Percentiles rank a stretch among this genome's conserved stretches.
phyloP scores from a whole-genome alignment of 345 rosid genomes.

The Nephelium lappaceum region DNA sequence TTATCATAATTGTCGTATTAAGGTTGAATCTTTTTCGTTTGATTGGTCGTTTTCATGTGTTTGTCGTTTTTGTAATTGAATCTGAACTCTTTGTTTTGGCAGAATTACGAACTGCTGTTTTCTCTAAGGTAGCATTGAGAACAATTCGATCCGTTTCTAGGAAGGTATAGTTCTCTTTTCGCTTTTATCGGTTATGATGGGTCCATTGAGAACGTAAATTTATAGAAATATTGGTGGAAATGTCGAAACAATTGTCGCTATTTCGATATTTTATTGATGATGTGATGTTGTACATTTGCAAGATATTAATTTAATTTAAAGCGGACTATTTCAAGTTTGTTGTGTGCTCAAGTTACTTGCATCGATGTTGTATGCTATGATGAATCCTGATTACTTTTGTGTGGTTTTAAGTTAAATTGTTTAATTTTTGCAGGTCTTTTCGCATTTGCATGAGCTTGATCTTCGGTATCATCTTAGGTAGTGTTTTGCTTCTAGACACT shows the following conservation, averaged over 20 bases:
- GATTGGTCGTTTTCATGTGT: neutral
- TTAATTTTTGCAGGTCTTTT: conserved; percentile 64
- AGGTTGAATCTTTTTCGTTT: neutral
- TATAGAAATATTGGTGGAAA: neutral
- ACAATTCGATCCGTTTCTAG: conserved; percentile 92
- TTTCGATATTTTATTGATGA: neutral
- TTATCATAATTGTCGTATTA: neutral
- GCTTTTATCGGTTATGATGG: neutral
- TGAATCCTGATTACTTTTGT: neutral
- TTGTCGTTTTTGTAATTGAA: conserved; percentile 1
- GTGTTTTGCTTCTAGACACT: conserved; percentile 12
- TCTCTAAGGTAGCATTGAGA: conserved; percentile 87
- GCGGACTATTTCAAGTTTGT: neutral
- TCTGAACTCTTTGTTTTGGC: conserved; percentile 29
- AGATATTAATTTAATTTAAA: neutral
- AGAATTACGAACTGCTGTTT: conserved; percentile 96
- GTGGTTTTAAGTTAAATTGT: neutral
- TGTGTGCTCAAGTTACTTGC: neutral
- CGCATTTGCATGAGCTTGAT: conserved; percentile 93
- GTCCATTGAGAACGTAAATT: neutral
- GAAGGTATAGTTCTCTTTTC: conserved; percentile 56
- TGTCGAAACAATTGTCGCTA: neutral
- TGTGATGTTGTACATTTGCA: neutral
- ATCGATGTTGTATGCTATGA: neutral
- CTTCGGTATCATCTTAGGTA: conserved; percentile 94